Percentiles rank a stretch among this genome's conserved stretches.
These are phyloP conservation scores for Paecilomyces formosus DNA, from an alignment of 2,329 filamentous ascomycete genomes.

Conservation along the genomic window DNA sequence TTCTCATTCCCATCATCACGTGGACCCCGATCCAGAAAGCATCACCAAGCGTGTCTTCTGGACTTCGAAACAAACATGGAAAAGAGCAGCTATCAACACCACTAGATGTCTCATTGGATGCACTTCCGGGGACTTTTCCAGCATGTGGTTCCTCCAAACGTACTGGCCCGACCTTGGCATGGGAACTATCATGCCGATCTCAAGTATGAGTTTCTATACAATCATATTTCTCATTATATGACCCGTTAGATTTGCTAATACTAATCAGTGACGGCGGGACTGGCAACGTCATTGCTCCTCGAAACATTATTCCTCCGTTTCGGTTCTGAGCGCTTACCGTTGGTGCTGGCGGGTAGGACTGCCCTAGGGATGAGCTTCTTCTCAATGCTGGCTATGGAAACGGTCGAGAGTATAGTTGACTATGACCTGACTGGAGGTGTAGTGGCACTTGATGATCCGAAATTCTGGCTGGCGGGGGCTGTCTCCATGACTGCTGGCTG, in stretches of 20 bases:
- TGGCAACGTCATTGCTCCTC: constrained; percentile 45
- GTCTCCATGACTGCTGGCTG: constrained; percentile 11
- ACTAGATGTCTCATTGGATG: constrained; percentile 50
- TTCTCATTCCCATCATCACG: constrained; percentile 3
- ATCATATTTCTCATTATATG: neutral
- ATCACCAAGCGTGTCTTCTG: constrained; percentile 22
- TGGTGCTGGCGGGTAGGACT: constrained; percentile 42
- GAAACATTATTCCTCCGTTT: constrained; percentile 46
- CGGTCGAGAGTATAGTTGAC: constrained; percentile 49
- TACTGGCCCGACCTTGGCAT: constrained; percentile 42
- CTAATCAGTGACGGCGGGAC: constrained; percentile 43
- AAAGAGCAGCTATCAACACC: constrained; percentile 47
- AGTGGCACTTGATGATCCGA: constrained; percentile 39
- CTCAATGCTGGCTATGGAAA: constrained; percentile 54
- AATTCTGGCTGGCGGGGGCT: constrained; percentile 45
- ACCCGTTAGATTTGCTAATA: neutral
- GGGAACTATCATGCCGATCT: constrained; percentile 44
- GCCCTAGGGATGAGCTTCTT: constrained; percentile 53
- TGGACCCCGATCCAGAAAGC: neutral
- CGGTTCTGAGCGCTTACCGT: constrained; percentile 43
- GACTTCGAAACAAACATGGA: constrained; percentile 36
- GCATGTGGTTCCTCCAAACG: constrained; percentile 49
- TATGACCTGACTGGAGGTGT: constrained; percentile 48
- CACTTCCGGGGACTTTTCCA: constrained; percentile 49
- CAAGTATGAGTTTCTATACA: constrained; percentile 32